phyloP scores from a whole-genome alignment of 2,329 filamentous ascomycete genomes.

The Diplodia mutila region DNA sequence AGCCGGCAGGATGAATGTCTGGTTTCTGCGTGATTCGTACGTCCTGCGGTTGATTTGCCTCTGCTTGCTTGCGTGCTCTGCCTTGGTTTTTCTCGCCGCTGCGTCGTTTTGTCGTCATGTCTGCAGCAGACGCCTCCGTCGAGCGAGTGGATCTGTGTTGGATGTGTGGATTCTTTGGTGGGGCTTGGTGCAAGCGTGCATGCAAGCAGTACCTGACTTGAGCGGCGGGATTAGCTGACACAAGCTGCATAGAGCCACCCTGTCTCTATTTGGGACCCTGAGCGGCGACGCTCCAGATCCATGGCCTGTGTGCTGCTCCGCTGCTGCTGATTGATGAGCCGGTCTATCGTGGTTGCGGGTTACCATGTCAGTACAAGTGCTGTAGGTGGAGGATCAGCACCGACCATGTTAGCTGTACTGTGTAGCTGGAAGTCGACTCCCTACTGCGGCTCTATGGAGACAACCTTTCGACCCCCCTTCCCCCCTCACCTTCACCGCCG shows the following conservation, averaged over 20 bases:
- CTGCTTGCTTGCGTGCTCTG: neutral
- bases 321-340: constrained; percentile 7
- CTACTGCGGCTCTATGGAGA: neutral
- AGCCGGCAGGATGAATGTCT: neutral
- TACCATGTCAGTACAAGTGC: neutral
- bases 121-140: neutral
- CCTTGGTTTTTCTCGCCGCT: neutral
- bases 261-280: constrained; percentile 5
- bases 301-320: constrained; percentile 5
- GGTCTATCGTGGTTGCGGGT: neutral
- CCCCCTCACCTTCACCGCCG: constrained; percentile 11
- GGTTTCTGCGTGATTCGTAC: neutral
- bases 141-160: constrained; percentile 10
- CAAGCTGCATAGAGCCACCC: neutral
- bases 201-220: constrained; percentile 13
- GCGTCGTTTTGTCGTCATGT: neutral
- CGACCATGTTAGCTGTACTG: neutral
- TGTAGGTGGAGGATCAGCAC: neutral
- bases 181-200: constrained; percentile 10
- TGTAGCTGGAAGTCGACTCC: neutral
- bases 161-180: constrained; percentile 1
- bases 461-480: neutral
- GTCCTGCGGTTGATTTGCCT: neutral
- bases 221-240: constrained; percentile 6
- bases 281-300: constrained; percentile 16